phyloP scores from a whole-genome alignment of 257 asterid genomes.

The Solanum bulbocastanum region DNA sequence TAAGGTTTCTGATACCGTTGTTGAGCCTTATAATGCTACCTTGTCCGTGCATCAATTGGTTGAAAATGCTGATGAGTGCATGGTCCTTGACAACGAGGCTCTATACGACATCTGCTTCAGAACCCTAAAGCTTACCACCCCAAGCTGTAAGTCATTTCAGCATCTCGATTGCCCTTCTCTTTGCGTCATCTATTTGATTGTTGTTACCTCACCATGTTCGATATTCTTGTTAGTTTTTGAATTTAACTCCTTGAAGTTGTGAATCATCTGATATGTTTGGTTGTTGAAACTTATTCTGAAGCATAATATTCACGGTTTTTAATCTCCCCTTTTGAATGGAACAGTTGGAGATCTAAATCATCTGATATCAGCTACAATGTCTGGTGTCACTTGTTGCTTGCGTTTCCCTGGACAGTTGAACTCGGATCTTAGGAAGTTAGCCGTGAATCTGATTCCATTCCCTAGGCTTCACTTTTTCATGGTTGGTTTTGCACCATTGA shows the following conservation, averaged over 20 bases:
- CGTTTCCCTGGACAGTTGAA: constrained; percentile 2
- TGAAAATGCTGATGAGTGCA: not conserved
- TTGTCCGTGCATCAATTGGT: constrained; percentile 1
- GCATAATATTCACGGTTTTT: not conserved
- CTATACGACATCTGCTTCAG: not conserved
- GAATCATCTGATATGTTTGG: not conserved
- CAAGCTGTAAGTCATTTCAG: not conserved
- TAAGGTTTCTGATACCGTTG: not conserved
- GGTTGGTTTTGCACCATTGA: constrained; percentile 1
- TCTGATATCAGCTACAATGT: not conserved
- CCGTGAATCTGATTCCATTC: not conserved
- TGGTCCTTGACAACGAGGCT: not conserved
- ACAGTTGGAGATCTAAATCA: constrained; percentile 1
- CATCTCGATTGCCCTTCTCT: not conserved
- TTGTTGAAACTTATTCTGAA: not conserved
- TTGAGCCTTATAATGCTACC: constrained; percentile 1
- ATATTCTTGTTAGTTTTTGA: not conserved
- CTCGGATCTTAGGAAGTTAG: not conserved
- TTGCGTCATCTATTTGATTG: not conserved
- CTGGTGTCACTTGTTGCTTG: not conserved
- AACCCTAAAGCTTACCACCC: constrained; percentile 3
- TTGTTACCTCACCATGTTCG: not conserved
- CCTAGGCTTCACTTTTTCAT: constrained; percentile 1
- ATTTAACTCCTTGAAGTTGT: not conserved
- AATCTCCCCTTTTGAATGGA: not conserved